Conservation (phyloP, 768 basidiomycete genomes). For the Coprinopsis sp. region DNA sequence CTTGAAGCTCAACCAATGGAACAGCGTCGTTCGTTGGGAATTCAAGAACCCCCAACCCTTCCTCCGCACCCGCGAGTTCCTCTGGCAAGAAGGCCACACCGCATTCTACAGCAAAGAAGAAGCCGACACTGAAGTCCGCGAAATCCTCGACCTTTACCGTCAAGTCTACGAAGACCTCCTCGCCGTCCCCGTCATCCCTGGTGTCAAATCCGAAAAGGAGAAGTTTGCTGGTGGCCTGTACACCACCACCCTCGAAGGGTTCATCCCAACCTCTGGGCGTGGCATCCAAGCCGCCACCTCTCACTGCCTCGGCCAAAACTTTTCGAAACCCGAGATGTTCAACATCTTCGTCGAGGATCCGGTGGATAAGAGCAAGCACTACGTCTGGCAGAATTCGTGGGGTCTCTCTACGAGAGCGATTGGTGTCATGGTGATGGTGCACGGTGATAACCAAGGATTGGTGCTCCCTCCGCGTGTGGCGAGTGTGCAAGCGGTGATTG, state of each 20-base stretch:
- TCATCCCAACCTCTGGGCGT: constrained; percentile 93
- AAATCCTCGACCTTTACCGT: constrained; percentile 95
- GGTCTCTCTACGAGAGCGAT: constrained; percentile 94
- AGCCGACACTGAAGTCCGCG: constrained; percentile 85
- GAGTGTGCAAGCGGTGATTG: constrained; percentile 83
- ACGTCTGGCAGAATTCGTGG: constrained; percentile 99
- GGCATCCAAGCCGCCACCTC: constrained; percentile 98
- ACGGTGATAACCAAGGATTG: constrained; percentile 96
- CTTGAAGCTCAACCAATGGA: constrained; percentile 98
- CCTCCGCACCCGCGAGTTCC: constrained; percentile 97
- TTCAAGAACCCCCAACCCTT: constrained; percentile 99
- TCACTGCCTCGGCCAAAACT: constrained; percentile 98
- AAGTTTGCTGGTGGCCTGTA: constrained; percentile 98
- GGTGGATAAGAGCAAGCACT: constrained; percentile 59
- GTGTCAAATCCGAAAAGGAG: constrained; percentile 97
- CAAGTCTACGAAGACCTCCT: constrained; percentile 95
- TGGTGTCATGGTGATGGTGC: constrained; percentile 99
- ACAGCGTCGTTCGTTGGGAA: constrained; percentile 98
- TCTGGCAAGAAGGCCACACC: constrained; percentile 99
- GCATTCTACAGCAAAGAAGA: constrained; percentile 86
- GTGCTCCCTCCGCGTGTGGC: constrained; percentile 98
- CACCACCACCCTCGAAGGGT: constrained; percentile 97
- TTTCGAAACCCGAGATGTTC: constrained; percentile 95
- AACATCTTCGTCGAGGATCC: constrained; percentile 97
- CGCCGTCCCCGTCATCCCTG: constrained; percentile 95